Percentiles rank a stretch among this genome's conserved stretches.
Evolutionary conservation across 148 eudicot species (phyloP).

Genomic region (Salicornia ramosissima): DNA sequence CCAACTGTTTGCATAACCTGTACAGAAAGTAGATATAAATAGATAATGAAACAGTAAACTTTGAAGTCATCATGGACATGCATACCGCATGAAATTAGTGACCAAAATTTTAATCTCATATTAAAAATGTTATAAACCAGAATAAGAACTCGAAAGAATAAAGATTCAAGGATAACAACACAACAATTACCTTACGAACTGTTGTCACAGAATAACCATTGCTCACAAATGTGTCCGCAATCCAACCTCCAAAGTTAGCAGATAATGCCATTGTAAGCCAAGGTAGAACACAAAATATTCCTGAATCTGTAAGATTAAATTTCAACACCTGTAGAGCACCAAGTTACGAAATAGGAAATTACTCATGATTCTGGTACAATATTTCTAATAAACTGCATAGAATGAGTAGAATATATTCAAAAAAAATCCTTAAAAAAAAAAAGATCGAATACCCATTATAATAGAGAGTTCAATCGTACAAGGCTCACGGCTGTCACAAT

Average conservation of each 20-base stretch:
- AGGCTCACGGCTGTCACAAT: background rate
- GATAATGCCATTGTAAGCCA: constrained; percentile 98
- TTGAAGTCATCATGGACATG: too few species aligned
- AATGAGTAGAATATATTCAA: too few species aligned
- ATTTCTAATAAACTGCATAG: background rate
- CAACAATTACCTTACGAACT: constrained; percentile 75
- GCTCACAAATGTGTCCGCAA: constrained; percentile 89
- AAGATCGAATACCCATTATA: background rate
- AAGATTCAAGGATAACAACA: constrained; percentile 9
- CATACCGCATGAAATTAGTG: background rate
- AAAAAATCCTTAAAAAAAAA: too few species aligned
- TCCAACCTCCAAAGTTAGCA: constrained; percentile 95
- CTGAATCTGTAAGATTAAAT: constrained; percentile 79
- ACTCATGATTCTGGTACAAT: background rate
- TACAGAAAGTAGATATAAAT: constrained; percentile 6
- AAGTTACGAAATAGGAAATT: background rate
- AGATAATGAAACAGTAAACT: background rate
- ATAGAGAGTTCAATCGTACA: background rate
- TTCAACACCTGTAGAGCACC: constrained; percentile 63
- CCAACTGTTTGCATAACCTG: constrained; percentile 95
- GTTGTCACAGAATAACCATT: constrained; percentile 74
- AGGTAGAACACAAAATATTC: constrained; percentile 74
- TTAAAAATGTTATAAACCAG: background rate
- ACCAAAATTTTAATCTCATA: background rate
- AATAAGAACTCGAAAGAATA: background rate